Conservation (phyloP, 441 rosid species). For the Populus tomentosa region DNA sequence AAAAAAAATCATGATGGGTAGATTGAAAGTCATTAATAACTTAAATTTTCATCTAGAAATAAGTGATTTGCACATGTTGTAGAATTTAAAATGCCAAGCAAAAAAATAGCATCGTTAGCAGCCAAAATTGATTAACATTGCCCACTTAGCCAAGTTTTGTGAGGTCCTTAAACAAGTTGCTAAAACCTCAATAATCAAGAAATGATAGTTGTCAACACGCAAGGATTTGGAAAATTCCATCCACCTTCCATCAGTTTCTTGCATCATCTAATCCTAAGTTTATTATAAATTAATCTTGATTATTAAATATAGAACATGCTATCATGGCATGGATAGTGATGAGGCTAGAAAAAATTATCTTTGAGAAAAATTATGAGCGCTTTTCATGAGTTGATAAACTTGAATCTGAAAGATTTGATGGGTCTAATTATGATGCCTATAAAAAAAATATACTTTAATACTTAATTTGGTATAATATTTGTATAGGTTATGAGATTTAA, state of each 20-base stretch:
- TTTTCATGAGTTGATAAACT: too few species aligned
- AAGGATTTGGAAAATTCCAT: background rate
- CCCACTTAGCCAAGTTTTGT: background rate
- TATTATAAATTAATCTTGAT: too few species aligned
- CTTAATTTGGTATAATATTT: too few species aligned
- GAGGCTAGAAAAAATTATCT: background rate
- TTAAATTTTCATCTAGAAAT: background rate
- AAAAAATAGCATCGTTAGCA: background rate
- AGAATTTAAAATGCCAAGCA: background rate
- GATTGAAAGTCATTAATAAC: background rate
- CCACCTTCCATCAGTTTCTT: background rate
- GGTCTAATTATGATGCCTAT: too few species aligned
- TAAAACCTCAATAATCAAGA: too few species aligned
- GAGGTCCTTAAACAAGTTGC: too few species aligned
- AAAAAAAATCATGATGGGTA: background rate
- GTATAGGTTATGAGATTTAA: too few species aligned
- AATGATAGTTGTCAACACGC: background rate
- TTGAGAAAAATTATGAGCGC: accelerated
- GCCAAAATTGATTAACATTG: background rate
- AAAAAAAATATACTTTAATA: too few species aligned
- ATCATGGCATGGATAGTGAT: background rate
- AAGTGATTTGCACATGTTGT: background rate
- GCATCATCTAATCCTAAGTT: background rate
- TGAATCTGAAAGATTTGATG: too few species aligned
- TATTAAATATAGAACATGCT: background rate